Base-by-base conservation (phyloP, 2,329 filamentous ascomycete species). In the Talaromyces pinophilus region DNA sequence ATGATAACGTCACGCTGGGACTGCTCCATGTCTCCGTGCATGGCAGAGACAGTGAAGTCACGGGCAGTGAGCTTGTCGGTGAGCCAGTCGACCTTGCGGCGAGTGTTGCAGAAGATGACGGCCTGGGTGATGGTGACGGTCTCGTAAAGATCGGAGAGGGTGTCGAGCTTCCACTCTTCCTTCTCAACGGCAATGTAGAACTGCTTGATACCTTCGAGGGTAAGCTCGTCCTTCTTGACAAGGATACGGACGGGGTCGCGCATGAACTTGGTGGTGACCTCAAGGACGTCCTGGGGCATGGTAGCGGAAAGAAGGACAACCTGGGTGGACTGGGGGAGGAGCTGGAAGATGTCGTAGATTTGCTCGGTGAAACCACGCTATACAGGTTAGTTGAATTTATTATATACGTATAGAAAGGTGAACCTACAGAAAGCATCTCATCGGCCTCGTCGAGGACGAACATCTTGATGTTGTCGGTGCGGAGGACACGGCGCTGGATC, bases 221-320 rank as follows among this genome's bases (percentile, higher is more conserved):
- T 99, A 82, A 99, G 90, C 82, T 99, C 95, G 79, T 96, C 94
- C 89, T 97, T 97, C 91, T 99, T 99, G 84, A 99, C 95, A 75
- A 99, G 88, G 79, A 99, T 98, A 79, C 95, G 93, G 82, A 99
- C 92, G 73, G 95, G 95, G 84, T 99, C 95, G 76, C 93, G 93
- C 95, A 99, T 99, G 88, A 99, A 99, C 86, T 97, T 97, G 85
- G 94, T 98, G 79, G 95, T 99, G 79, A 99, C 93, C 86, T 99
- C 95, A 69, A 99, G 90, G 70, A 99, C 95, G 79, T 99, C 95
- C 86, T 97, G 93, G 77, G 95, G 95, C 90, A 99, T 96, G 81
- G 95, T 99, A 77, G 95, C 95, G 68, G 95, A 98, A 65, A 99
- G 89, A 67, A 99, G 92, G 73, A 98, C 94, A 72, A 99, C 95